Evolutionary conservation across 495 filamentous ascomycete species (phyloP).

Genomic region (Cudoniella acicularis): DNA sequence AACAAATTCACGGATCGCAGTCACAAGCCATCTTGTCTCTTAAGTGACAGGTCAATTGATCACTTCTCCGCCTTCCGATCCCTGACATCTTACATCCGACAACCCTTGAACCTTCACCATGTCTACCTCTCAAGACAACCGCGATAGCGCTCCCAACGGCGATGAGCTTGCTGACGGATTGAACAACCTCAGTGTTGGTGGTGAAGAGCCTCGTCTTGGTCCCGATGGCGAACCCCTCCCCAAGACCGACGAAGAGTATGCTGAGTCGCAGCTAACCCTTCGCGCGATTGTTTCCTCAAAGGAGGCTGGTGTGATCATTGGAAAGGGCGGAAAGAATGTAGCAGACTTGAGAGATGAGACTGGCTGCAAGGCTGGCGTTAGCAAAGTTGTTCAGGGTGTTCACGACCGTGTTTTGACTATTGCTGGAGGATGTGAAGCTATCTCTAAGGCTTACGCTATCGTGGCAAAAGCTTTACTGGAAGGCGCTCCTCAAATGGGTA

Average conservation of each 20-base stretch:
- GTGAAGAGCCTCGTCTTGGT: slow-evolving; percentile 54
- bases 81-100: neutral
- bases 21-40: neutral
- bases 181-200: slow-evolving; percentile 40
- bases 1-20: neutral
- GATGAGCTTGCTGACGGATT: slow-evolving; percentile 39
- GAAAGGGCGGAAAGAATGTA: slow-evolving; percentile 97
- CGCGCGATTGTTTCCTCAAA: slow-evolving; percentile 98
- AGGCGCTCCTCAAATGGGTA: slow-evolving; percentile 89
- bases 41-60: neutral
- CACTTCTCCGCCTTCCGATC: neutral
- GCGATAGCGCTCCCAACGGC: slow-evolving; percentile 46
- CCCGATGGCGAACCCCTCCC: slow-evolving; percentile 67
- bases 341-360: slow-evolving; percentile 96
- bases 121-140: slow-evolving; percentile 45
- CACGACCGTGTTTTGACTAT: slow-evolving; percentile 96
- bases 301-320: slow-evolving; percentile 97
- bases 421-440: slow-evolving; percentile 78
- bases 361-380: slow-evolving; percentile 94
- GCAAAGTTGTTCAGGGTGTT: slow-evolving; percentile 96
- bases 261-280: slow-evolving; percentile 82
- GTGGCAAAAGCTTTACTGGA: slow-evolving; percentile 89
- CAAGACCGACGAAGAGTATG: slow-evolving; percentile 95
- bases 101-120: slow-evolving; percentile 27
- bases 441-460: slow-evolving; percentile 87